Conservation (phyloP, 139 green algal genomes). For the Desmodesmus armatus region DNA sequence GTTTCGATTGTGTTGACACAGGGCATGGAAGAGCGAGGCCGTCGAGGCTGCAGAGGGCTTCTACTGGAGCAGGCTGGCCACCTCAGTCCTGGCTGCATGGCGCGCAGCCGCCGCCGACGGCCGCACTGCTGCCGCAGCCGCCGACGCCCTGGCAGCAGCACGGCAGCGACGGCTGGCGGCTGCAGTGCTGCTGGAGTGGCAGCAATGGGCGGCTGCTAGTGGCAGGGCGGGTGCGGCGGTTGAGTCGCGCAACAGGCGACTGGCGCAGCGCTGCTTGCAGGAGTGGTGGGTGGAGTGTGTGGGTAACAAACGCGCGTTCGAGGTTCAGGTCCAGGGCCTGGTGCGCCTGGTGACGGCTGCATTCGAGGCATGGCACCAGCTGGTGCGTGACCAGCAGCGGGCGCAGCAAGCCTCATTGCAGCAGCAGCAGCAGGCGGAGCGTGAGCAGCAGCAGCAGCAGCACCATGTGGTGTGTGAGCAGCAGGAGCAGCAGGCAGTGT, state of each 20-base stretch:
- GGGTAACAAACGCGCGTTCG: neutral
- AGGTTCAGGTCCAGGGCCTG: constrained; percentile 13
- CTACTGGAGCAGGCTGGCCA: constrained; percentile 26
- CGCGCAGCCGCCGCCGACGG: neutral
- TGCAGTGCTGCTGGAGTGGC: neutral
- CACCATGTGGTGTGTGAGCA: no score
- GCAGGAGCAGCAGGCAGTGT: no score
- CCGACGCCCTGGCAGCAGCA: neutral
- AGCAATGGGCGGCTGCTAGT: neutral
- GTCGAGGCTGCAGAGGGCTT: constrained; percentile 4
- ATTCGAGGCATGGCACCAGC: constrained; percentile 1
- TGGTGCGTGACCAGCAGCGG: neutral
- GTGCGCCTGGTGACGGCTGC: neutral
- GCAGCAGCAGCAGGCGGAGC: neutral
- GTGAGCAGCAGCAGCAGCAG: neutral
- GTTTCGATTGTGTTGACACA: no score
- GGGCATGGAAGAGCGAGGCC: neutral
- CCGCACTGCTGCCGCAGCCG: neutral
- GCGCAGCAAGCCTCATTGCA: neutral
- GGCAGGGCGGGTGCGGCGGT: no score
- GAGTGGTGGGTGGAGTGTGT: constrained; percentile 1
- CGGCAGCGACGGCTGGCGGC: neutral
- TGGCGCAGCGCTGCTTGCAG: neutral
- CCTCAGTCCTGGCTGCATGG: neutral
- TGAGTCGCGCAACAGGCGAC: no score